Base-by-base conservation (phyloP, 768 basidiomycete genomes). In the Lentinula sp. region DNA sequence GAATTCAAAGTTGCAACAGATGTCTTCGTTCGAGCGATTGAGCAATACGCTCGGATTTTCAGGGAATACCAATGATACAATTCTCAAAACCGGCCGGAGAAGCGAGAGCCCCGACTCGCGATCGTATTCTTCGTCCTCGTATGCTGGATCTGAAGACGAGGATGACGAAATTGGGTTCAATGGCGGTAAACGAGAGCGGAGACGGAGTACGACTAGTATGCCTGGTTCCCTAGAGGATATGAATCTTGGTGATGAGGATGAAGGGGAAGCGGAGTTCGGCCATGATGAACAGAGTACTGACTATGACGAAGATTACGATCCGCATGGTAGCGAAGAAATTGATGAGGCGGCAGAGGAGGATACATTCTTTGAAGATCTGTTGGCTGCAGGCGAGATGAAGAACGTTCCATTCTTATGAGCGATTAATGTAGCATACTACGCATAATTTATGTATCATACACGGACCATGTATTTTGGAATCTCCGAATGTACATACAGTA, bases 361-460 rank as follows among this genome's bases (percentile, higher is more conserved):
- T 61, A 85, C 83, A 13, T 87, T 91, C 62, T 89, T 93, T 64
- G 90, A 92, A 66, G 89, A 91, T 70, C 71, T 93, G 63, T 72
- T 89, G 60, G 90, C 88, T 37, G 84, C 87, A 32, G 91, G 86
- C 9, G 91, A 94, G 76, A 93, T 91, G 90, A 84, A 83, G 78
- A 86, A 84, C 65, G 87, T 87, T 57, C 87, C 83, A 31, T 89
- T 84, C 71, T 71, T 87, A 70, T 88, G 67, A 74, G 49, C 50
- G 9, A 21, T 0, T 48, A 48, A 21, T 48, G 46, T 23, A 16
- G 60, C 48, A 46, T 51, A 34, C 16, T 39, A 39, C 43, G 43
- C 43, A 10, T 40, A 40, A 54, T 54, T 39, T 23, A 54, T 37
- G 18, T 37, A 16, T 32, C 31, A 52, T 39, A 54, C 53, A 54